phyloP scores from a whole-genome alignment of 2,329 filamentous ascomycete genomes.

The Basipetospora chlamydospora region DNA sequence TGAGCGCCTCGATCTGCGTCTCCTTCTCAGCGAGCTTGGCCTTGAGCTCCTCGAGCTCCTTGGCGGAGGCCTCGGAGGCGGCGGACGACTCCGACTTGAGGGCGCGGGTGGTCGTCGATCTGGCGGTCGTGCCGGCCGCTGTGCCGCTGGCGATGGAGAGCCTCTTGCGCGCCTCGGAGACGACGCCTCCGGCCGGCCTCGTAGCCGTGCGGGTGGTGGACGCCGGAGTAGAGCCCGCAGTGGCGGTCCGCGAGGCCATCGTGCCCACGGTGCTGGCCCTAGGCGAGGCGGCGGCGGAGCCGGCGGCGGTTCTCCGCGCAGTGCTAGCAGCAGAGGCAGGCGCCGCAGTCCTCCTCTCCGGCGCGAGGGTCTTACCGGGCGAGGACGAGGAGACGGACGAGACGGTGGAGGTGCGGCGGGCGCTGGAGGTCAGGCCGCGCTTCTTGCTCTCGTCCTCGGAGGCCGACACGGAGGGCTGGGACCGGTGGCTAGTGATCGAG shows the following conservation, averaged over 20 bases:
- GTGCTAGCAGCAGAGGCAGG: slow-evolving; percentile 15
- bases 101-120: slow-evolving; percentile 20
- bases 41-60: slow-evolving; percentile 47
- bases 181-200: slow-evolving; percentile 15
- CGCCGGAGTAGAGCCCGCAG: slow-evolving; percentile 15
- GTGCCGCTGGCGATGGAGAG: slow-evolving; percentile 34
- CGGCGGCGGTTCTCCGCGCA: slow-evolving; percentile 6
- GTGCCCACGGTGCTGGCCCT: slow-evolving; percentile 12
- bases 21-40: slow-evolving; percentile 43
- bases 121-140: too few relatives aligned
- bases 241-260: slow-evolving; percentile 21
- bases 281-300: slow-evolving; percentile 14
- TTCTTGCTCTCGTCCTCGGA: slow-evolving; percentile 36
- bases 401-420: slow-evolving; percentile 6
- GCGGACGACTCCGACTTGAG: slow-evolving; percentile 18
- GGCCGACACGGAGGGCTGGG: slow-evolving; percentile 31
- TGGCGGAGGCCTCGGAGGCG: slow-evolving; percentile 25
- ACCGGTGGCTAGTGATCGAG: slow-evolving; percentile 26
- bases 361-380: slow-evolving; percentile 17
- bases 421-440: slow-evolving; percentile 8
- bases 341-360: slow-evolving; percentile 17
- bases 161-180: slow-evolving; percentile 37
- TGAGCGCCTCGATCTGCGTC: slow-evolving; percentile 40
- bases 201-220: slow-evolving; percentile 15
- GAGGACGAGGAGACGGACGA: slow-evolving; percentile 6